These are phyloP conservation scores for Pulicaria dysenterica DNA, from an alignment of 129 eudicot genomes.

Conservation along the genomic window DNA sequence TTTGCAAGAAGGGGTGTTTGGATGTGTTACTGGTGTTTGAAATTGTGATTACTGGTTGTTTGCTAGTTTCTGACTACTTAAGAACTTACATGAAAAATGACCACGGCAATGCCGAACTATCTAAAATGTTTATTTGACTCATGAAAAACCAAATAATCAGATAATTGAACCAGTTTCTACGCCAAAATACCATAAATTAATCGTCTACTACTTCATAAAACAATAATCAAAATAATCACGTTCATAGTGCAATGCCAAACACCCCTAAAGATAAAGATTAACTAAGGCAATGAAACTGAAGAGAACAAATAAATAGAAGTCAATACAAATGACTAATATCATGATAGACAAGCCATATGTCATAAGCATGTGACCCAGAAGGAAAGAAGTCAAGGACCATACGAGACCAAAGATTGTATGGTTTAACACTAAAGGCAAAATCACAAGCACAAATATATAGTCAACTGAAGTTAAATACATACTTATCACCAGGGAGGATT, in stretches of 20 bases:
- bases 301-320: slow-evolving; percentile 2
- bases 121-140: not conserved
- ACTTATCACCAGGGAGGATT: slow-evolving; percentile 72
- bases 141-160: not conserved
- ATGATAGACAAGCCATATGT: slow-evolving; percentile 14
- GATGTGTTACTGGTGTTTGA: not conserved
- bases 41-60: not conserved
- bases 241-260: not conserved
- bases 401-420: slow-evolving; percentile 2
- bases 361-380: not conserved
- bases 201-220: not conserved
- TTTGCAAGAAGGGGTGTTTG: not conserved
- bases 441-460: not conserved
- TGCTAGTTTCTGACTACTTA: not conserved
- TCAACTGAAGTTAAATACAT: slow-evolving; percentile 10
- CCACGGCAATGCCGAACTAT: too few species aligned
- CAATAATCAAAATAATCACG: not conserved
- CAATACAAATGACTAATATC: slow-evolving; percentile 11
- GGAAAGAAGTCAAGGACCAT: not conserved
- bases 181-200: not conserved
- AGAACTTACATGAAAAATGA: not conserved
- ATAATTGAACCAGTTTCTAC: not conserved
- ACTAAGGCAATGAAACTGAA: not conserved
- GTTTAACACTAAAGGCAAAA: not conserved
- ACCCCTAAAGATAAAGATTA: not conserved